Evolutionary conservation across 352 stramenopile genomes (phyloP).

Genomic region (Pythium insidiosum): DNA sequence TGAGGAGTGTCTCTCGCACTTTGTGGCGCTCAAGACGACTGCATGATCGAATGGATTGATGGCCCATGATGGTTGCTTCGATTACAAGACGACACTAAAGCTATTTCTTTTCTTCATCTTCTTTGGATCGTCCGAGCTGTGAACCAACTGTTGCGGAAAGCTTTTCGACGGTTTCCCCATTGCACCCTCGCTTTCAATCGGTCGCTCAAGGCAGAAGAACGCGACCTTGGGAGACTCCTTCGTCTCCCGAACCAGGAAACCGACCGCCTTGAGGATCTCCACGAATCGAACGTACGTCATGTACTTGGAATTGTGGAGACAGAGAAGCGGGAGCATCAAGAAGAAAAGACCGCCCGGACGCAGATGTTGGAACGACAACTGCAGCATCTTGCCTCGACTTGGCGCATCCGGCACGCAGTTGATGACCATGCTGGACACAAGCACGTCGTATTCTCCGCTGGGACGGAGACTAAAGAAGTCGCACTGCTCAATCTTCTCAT

Average conservation of each 20-base stretch:
- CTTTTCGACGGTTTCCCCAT: no score
- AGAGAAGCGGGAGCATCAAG: constrained; percentile 72
- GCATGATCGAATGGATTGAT: no score
- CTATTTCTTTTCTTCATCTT: constrained; percentile 73
- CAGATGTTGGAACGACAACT: constrained; percentile 53
- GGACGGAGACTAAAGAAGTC: constrained; percentile 88
- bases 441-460: constrained; percentile 71
- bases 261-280: constrained; percentile 58
- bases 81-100: constrained; percentile 55
- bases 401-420: constrained; percentile 93
- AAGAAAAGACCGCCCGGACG: constrained; percentile 46
- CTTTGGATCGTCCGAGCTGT: no score
- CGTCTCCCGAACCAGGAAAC: constrained; percentile 54
- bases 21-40: no score
- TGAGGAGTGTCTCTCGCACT: constrained; percentile 48
- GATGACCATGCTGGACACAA: constrained; percentile 93
- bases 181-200: no score
- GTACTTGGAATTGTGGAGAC: constrained; percentile 63
- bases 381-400: constrained; percentile 72
- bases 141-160: no score
- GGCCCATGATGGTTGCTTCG: no score
- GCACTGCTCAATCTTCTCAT: constrained; percentile 86
- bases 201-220: constrained; percentile 80
- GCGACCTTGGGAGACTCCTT: constrained; percentile 77
- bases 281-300: constrained; percentile 68